A percentile compares a stretch with the other conserved stretches of the same genome.
phyloP scores from a whole-genome alignment of 768 basidiomycete genomes.

The Podaxis mareebaensis region DNA sequence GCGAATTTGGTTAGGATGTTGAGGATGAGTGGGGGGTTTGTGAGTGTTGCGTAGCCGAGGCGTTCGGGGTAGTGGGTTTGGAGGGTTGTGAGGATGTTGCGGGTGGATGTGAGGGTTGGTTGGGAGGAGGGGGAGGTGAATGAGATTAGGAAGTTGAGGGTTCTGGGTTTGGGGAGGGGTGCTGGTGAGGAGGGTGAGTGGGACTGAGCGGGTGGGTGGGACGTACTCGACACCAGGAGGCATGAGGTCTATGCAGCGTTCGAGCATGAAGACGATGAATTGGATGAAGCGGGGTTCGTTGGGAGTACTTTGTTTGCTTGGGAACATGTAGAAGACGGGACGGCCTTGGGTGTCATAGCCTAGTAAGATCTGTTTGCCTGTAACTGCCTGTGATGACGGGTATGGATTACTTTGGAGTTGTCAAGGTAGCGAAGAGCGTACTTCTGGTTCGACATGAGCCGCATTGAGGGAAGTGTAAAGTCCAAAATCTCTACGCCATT shows the following conservation, averaged over 20 bases:
- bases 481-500: slow-evolving; percentile 80
- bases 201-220: not conserved
- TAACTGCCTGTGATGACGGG: slow-evolving; percentile 51
- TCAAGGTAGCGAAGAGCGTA: slow-evolving; percentile 26
- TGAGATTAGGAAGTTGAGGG: slow-evolving; percentile 71
- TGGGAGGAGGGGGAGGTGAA: slow-evolving; percentile 72
- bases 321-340: slow-evolving; percentile 70
- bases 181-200: not conserved
- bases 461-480: slow-evolving; percentile 63
- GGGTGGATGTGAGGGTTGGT: slow-evolving; percentile 41
- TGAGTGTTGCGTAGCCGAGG: slow-evolving; percentile 69
- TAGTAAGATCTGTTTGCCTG: slow-evolving; percentile 78
- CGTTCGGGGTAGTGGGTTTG: slow-evolving; percentile 88
- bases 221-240: slow-evolving; percentile 79
- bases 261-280: slow-evolving; percentile 74
- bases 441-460: slow-evolving; percentile 73
- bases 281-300: slow-evolving; percentile 69
- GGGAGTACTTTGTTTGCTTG: slow-evolving; percentile 74
- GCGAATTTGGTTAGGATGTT: slow-evolving; percentile 77
- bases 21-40: slow-evolving; percentile 78
- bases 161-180: slow-evolving; percentile 39
- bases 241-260: slow-evolving; percentile 76
- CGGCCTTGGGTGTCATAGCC: slow-evolving; percentile 71
- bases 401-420: not conserved
- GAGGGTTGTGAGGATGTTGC: slow-evolving; percentile 59